Percentiles rank a stretch among this genome's conserved stretches.
Evolutionary conservation across 2,329 filamentous ascomycete species (phyloP).

Genomic region (Domatiomyces catenatus): DNA sequence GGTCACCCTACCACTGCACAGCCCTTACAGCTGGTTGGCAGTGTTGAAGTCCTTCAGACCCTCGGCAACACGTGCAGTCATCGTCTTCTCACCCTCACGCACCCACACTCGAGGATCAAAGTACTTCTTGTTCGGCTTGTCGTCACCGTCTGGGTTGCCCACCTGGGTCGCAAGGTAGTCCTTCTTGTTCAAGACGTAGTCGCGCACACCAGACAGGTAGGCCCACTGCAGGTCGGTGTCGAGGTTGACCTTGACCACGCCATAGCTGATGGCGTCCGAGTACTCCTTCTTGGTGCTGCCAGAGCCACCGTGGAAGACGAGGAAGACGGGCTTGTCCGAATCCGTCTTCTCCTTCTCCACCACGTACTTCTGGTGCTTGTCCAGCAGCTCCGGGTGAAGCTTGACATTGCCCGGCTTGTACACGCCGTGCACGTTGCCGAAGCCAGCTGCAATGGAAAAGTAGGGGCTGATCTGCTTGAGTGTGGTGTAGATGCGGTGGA

Average conservation of each 20-base stretch:
- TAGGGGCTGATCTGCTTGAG: constrained; percentile 77
- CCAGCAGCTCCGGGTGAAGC: constrained; percentile 86
- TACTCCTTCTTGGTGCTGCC: constrained; percentile 86
- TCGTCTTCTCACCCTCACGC: constrained; percentile 83
- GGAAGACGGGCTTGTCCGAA: constrained; percentile 87
- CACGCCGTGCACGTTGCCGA: constrained; percentile 98
- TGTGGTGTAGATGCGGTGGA: constrained; percentile 77
- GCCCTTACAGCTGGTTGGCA: constrained; percentile 54
- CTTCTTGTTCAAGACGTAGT: constrained; percentile 89
- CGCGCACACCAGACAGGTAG: constrained; percentile 81
- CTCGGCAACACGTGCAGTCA: constrained; percentile 63
- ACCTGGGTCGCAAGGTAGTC: constrained; percentile 78
- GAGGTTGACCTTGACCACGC: constrained; percentile 98
- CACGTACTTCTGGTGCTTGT: constrained; percentile 91
- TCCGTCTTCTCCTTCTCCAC: constrained; percentile 58
- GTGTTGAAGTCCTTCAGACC: constrained; percentile 89
- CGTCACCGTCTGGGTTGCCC: constrained; percentile 85
- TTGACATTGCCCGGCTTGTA: constrained; percentile 98
- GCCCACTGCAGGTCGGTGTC: constrained; percentile 97
- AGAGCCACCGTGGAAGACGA: constrained; percentile 98
- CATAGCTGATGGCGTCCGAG: constrained; percentile 71
- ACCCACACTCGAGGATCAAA: constrained; percentile 89
- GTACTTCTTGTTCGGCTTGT: constrained; percentile 99
- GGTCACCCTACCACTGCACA: not conserved
- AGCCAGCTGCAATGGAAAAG: constrained; percentile 96